phyloP scores from a whole-genome alignment of 192 early-diverging fungal genomes.

The Backusella mclennaniae region DNA sequence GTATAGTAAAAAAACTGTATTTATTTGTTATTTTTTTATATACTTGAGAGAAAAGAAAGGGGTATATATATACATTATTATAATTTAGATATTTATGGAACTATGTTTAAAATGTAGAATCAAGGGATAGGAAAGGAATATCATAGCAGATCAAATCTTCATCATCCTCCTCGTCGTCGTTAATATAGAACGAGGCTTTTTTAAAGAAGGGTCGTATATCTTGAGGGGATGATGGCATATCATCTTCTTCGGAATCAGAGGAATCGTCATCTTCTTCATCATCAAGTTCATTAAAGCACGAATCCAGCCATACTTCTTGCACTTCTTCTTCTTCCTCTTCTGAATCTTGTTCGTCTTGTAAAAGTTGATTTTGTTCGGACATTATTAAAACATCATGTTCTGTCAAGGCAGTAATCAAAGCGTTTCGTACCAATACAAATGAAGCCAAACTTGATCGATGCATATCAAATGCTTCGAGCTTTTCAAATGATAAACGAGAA shows the following conservation, averaged over 20 bases:
- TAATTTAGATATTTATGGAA: neutral
- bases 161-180: conserved; percentile 10
- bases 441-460: conserved; percentile 2
- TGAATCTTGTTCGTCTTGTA: neutral
- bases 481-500: conserved; percentile 10
- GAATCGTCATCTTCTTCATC: neutral
- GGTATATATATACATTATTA: neutral
- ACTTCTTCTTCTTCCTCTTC: conserved; percentile 1
- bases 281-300: conserved; percentile 7
- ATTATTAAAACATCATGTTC: neutral
- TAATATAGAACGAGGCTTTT: conserved; percentile 7
- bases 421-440: conserved; percentile 3
- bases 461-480: conserved; percentile 12
- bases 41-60: neutral
- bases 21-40: neutral
- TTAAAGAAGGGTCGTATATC: neutral
- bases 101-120: neutral
- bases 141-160: conserved; percentile 18
- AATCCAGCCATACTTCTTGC: conserved; percentile 16
- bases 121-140: conserved; percentile 12
- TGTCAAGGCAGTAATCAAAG: conserved; percentile 1
- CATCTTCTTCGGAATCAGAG: conserved; percentile 16
- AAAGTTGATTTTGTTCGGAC: neutral
- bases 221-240: conserved; percentile 3
- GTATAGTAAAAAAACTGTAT: neutral